phyloP scores from a whole-genome alignment of 495 filamentous ascomycete species.

The Neurospora sp. region DNA sequence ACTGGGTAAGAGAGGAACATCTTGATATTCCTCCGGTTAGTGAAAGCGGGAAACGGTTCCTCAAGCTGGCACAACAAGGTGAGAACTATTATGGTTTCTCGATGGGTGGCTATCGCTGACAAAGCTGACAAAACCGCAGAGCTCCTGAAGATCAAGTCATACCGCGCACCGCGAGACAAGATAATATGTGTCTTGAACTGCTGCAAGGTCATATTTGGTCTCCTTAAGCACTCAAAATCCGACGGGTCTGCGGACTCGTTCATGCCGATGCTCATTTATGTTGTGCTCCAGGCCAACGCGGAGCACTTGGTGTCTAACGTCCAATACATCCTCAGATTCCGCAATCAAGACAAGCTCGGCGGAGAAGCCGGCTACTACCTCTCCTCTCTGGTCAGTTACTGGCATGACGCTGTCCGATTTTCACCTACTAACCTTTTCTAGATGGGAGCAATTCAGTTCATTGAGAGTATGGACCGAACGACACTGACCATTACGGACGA shows the following conservation, averaged over 20 bases:
- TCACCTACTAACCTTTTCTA: conserved; percentile 23
- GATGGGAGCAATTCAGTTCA: conserved; percentile 95
- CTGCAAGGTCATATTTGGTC: conserved; percentile 99
- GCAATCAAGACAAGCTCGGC: conserved; percentile 92
- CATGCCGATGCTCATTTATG: conserved; percentile 90
- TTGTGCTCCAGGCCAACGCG: conserved; percentile 87
- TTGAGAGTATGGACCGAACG: conserved; percentile 91
- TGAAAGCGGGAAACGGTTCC: conserved; percentile 74
- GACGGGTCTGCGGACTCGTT: conserved; percentile 96
- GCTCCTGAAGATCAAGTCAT: conserved; percentile 87
- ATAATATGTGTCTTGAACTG: conserved; percentile 97
- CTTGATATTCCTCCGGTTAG: conserved; percentile 85
- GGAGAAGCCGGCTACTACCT: conserved; percentile 98
- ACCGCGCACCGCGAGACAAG: conserved; percentile 92
- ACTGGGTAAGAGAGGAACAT: conserved; percentile 89
- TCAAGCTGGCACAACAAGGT: conserved; percentile 84
- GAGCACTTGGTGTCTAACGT: conserved; percentile 95
- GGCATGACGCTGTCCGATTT: background rate
- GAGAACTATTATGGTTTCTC: conserved; percentile 8
- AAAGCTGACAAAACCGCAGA: conserved; percentile 44
- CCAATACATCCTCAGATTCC: conserved; percentile 93
- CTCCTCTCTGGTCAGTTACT: conserved; percentile 68
- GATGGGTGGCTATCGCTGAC: conserved; percentile 17
- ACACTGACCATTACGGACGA: conserved; percentile 87
- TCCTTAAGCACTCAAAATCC: conserved; percentile 80